Base-by-base conservation (phyloP, 78 protist species). In the Dictyostelium purpureum region DNA sequence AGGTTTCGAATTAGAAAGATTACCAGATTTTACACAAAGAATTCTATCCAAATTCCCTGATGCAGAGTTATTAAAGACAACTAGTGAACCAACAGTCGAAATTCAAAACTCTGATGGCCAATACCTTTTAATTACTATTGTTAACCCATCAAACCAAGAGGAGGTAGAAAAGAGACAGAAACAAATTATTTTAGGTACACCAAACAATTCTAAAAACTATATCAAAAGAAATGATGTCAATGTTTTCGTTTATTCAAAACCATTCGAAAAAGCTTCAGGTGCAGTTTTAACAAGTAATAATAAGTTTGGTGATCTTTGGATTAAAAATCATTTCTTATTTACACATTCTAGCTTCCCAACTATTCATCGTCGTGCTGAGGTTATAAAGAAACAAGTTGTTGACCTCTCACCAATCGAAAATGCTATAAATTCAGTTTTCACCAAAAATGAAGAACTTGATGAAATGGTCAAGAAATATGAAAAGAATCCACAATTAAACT, bases 281-380 rank as follows among this genome's bases (percentile, higher is more conserved):
- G 65, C 85, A 47, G 52, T 67, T 0, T 21, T 37, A 9, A 11
- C 76, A 43, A 35, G 26, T 10, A 80, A 54, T 51, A 91, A 95
- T 69, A 89, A 95, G n/a, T 95, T 95, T 79, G 90, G 80, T 73
- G 88, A 90, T 18, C 89, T 95, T 24, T 95, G 97, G 97, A 54
- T 89, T 10, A 33, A 54, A 10, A 95, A 95, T 59, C 93, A 88
- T 40, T 83, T 75, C 76, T 77, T 88, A 2, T 38, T 65, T 14
- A 76, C 93, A 19, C 88, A 89, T 24, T 38, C 61, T 10, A n/a
- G 77, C 0, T 80, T 95, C 45, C 97, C 97, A 37, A 79, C 91
- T 3, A 81, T 89, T 76, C 95, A 88, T 54, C 45, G 97, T 43
- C 87, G 97, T 56, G 66, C 95, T 6, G 92, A 90, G 24, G 94